Conservation (phyloP, 2,329 filamentous ascomycete genomes). For the Scedosporium apiospermum region DNA sequence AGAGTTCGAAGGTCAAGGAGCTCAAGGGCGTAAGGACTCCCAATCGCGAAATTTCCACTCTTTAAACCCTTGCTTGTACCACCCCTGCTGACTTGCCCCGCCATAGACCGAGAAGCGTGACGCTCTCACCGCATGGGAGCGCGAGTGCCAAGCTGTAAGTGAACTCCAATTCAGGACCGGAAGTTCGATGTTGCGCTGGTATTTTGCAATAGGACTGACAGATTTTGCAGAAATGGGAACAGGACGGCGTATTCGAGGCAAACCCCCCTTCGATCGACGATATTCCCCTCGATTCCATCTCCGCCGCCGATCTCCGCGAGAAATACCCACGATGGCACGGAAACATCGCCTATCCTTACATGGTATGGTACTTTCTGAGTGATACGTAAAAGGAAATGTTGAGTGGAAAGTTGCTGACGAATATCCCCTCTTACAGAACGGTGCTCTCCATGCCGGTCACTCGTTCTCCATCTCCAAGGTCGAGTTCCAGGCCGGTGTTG, state of each 20-base stretch:
- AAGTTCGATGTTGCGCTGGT: neutral
- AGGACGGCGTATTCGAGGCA: conserved; percentile 62
- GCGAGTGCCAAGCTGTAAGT: conserved; percentile 53
- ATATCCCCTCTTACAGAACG: conserved; percentile 56
- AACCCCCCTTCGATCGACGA: conserved; percentile 75
- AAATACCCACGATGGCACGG: conserved; percentile 89
- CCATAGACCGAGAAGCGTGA: conserved; percentile 77
- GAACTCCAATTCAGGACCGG: neutral
- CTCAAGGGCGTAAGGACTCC: conserved; percentile 41
- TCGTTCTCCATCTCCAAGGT: conserved; percentile 87
- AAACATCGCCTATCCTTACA: conserved; percentile 30
- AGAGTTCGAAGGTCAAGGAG: conserved; percentile 50
- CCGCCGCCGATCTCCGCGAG: conserved; percentile 64
- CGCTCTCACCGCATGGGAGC: conserved; percentile 71
- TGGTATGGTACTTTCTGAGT: conserved; percentile 13
- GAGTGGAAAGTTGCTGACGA: neutral
- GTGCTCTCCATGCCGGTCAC: conserved; percentile 82
- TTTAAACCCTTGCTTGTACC: conserved; percentile 6
- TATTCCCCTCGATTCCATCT: conserved; percentile 64
- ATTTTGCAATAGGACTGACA: neutral
- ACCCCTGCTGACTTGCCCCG: conserved; percentile 10
- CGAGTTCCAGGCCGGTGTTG: conserved; percentile 81
- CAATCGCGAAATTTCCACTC: conserved; percentile 2
- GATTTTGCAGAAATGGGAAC: conserved; percentile 53
- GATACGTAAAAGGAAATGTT: too few species aligned